Percentiles rank a stretch among this genome's conserved stretches.
Evolutionary conservation across 768 basidiomycete genomes (phyloP).

Genomic region (Xerocomellus amylosporus): DNA sequence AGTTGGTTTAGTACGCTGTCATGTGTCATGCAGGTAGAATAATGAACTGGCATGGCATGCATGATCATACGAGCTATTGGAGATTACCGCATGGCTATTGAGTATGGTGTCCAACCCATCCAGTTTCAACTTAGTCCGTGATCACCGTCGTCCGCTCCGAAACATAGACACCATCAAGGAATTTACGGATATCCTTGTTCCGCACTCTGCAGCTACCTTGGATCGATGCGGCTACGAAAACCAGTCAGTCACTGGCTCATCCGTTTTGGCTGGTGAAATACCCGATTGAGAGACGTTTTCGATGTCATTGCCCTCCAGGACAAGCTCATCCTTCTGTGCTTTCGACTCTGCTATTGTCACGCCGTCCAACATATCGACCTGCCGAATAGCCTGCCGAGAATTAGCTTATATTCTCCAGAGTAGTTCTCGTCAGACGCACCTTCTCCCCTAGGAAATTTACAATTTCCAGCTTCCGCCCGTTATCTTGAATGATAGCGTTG

Average conservation of each 20-base stretch:
- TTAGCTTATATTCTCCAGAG: not conserved
- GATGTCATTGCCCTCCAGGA: conserved; percentile 92
- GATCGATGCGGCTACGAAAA: conserved; percentile 78
- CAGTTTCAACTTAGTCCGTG: conserved; percentile 38
- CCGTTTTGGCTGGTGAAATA: conserved; percentile 28
- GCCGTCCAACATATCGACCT: conserved; percentile 89
- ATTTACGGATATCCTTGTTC: conserved; percentile 99
- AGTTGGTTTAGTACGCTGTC: not conserved
- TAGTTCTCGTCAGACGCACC: conserved; percentile 41
- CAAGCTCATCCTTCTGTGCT: conserved; percentile 91
- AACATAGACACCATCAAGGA: conserved; percentile 92
- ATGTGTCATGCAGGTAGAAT: not conserved
- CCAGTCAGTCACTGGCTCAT: conserved; percentile 6
- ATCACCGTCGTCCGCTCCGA: conserved; percentile 68
- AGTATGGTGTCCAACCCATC: conserved; percentile 12
- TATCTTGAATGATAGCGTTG: conserved; percentile 91
- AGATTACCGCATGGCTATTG: conserved; percentile 20
- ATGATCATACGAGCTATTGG: conserved; percentile 26
- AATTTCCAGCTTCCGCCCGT: conserved; percentile 74
- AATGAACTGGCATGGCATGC: conserved; percentile 20
- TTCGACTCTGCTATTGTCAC: conserved; percentile 84
- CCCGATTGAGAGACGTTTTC: conserved; percentile 97
- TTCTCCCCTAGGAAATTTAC: conserved; percentile 96
- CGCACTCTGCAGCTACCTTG: conserved; percentile 95
- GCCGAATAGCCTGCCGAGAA: conserved; percentile 70